Evolutionary conservation across 2,329 filamentous ascomycete species (phyloP).

Genomic region (Curvularia verruculosa): DNA sequence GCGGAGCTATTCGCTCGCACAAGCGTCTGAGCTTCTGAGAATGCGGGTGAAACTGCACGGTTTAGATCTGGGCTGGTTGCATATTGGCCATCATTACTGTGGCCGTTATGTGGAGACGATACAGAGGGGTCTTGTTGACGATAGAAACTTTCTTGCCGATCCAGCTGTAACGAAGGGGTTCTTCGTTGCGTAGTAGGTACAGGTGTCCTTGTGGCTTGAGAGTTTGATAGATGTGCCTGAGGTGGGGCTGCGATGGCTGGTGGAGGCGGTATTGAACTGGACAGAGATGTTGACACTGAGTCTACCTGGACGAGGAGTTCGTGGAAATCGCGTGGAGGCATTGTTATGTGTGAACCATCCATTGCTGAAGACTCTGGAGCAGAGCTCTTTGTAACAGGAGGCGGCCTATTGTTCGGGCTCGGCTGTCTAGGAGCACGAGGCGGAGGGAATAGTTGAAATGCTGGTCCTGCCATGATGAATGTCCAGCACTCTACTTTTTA

Average conservation of each 20-base stretch:
- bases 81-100: slow-evolving; percentile 18
- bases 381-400: slow-evolving; percentile 34
- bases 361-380: slow-evolving; percentile 39
- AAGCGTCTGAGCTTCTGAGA: slow-evolving; percentile 44
- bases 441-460: slow-evolving; percentile 49
- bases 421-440: slow-evolving; percentile 43
- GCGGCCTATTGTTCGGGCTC: slow-evolving; percentile 38
- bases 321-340: slow-evolving; percentile 45
- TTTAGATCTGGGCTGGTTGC: slow-evolving; percentile 37
- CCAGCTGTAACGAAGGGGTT: slow-evolving; percentile 27
- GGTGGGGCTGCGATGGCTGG: slow-evolving; percentile 33
- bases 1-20: slow-evolving; percentile 48
- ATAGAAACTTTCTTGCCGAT: slow-evolving; percentile 26
- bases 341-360: slow-evolving; percentile 40
- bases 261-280: slow-evolving; percentile 32
- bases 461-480: slow-evolving; percentile 43
- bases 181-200: slow-evolving; percentile 32
- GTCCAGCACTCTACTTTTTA: slow-evolving; percentile 20
- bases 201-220: slow-evolving; percentile 27
- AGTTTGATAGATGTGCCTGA: slow-evolving; percentile 36
- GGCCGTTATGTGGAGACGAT: slow-evolving; percentile 20
- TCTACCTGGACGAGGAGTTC: slow-evolving; percentile 50
- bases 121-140: slow-evolving; percentile 28
- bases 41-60: slow-evolving; percentile 44
- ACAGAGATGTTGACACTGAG: slow-evolving; percentile 44